Conservation (phyloP, 495 filamentous ascomycete species). For the Tuber borchii region DNA sequence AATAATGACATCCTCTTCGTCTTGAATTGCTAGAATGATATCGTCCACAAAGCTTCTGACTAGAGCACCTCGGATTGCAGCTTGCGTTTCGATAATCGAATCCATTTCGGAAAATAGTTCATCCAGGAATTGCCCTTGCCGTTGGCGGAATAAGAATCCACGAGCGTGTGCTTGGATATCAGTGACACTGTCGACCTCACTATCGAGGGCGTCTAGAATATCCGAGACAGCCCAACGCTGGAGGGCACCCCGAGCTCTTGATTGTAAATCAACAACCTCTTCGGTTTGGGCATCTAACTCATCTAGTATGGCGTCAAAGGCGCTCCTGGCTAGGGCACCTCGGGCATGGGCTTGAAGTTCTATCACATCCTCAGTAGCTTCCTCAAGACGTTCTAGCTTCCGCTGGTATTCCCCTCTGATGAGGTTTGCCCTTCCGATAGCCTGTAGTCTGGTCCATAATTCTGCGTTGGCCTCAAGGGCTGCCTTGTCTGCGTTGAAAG, state of each 20-base stretch:
- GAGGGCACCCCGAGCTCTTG: conserved; percentile 44
- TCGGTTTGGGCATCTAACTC: conserved; percentile 47
- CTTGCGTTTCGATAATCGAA: conserved; percentile 63
- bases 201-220: conserved; percentile 54
- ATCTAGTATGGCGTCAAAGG: conserved; percentile 48
- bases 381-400: conserved; percentile 49
- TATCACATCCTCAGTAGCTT: conserved; percentile 49
- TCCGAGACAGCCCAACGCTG: conserved; percentile 43
- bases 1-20: conserved; percentile 65
- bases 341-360: conserved; percentile 48
- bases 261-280: conserved; percentile 49
- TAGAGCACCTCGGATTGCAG: conserved; percentile 68
- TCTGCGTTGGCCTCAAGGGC: conserved; percentile 45
- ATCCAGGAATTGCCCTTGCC: conserved; percentile 50
- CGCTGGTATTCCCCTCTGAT: conserved; percentile 47
- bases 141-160: conserved; percentile 54
- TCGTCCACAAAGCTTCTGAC: conserved; percentile 63
- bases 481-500: conserved; percentile 41
- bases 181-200: conserved; percentile 53
- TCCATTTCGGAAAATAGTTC: conserved; percentile 54
- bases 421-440: conserved; percentile 48
- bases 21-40: conserved; percentile 67
- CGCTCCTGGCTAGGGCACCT: conserved; percentile 44
- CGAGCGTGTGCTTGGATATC: conserved; percentile 66
- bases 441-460: conserved; percentile 50